phyloP scores from a whole-genome alignment of 306 rosid genomes.

The Parietaria judaica region DNA sequence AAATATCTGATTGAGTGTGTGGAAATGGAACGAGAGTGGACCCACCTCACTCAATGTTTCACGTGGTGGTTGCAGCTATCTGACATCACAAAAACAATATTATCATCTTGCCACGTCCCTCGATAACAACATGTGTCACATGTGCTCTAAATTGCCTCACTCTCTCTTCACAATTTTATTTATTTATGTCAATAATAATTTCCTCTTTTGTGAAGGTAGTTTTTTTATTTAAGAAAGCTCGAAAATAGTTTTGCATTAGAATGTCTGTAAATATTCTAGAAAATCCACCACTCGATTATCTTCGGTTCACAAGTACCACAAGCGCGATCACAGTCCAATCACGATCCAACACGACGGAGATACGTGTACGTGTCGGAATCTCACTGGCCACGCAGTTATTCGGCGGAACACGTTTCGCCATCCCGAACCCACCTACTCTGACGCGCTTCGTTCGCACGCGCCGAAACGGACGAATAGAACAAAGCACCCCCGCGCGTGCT shows the following conservation, averaged over 20 bases:
- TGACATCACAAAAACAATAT: not conserved
- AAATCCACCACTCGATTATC: no score
- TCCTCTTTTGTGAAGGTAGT: not conserved
- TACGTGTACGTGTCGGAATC: not conserved
- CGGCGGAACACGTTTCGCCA: not conserved
- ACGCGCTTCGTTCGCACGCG: no score
- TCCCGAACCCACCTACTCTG: not conserved
- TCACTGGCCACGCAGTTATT: not conserved
- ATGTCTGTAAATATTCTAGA: no score
- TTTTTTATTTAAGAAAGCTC: not conserved
- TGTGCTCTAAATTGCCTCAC: not conserved
- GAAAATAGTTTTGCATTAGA: no score
- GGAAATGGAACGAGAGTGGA: not conserved
- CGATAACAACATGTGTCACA: not conserved
- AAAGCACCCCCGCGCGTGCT: not conserved
- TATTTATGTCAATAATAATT: no score
- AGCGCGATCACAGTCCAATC: no score
- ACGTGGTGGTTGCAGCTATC: slow-evolving; percentile 5
- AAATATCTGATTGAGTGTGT: no score
- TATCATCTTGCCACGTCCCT: slow-evolving; percentile 6
- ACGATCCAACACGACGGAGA: no score
- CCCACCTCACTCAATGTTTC: not conserved
- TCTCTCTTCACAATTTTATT: no score
- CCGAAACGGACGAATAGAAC: no score
- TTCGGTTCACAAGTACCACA: no score